Conservation (phyloP, 1,139 yeast genomes). For the Dujonia santamariae region DNA sequence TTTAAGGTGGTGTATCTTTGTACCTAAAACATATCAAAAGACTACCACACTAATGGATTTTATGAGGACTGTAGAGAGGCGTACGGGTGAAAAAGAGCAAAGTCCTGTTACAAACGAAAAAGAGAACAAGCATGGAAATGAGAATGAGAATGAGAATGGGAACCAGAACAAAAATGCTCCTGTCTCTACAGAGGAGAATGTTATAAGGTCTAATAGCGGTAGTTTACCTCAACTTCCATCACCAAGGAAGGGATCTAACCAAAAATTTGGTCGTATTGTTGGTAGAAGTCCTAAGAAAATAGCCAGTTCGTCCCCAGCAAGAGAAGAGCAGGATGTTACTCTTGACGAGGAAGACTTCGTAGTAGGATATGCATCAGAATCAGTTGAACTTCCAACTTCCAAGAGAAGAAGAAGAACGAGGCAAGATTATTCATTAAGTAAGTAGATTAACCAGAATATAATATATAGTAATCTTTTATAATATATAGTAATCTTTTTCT, state of each 20-base stretch:
- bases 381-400: conserved; percentile 4
- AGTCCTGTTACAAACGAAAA: background rate
- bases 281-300: conserved; percentile 14
- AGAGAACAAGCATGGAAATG: conserved; percentile 7
- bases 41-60: conserved; percentile 34
- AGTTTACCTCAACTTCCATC: conserved; percentile 29
- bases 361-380: conserved; percentile 8
- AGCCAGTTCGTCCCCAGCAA: conserved; percentile 1
- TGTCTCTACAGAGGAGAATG: too few species aligned
- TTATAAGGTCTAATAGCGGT: too few species aligned
- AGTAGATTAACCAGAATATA: too few species aligned
- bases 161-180: too few species aligned
- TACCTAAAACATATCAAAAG: conserved; percentile 27
- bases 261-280: conserved; percentile 34
- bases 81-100: too few species aligned
- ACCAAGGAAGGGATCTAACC: conserved; percentile 31
- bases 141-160: conserved; percentile 13
- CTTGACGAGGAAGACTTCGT: conserved; percentile 6
- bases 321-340: conserved; percentile 3
- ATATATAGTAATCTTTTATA: background rate
- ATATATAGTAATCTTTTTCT: background rate
- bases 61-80: conserved; percentile 17
- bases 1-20: conserved; percentile 51
- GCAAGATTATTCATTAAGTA: background rate
- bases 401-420: conserved; percentile 1